Base-by-base conservation (phyloP, 2,329 filamentous ascomycete species). In the Chaetomiaceae sp. region DNA sequence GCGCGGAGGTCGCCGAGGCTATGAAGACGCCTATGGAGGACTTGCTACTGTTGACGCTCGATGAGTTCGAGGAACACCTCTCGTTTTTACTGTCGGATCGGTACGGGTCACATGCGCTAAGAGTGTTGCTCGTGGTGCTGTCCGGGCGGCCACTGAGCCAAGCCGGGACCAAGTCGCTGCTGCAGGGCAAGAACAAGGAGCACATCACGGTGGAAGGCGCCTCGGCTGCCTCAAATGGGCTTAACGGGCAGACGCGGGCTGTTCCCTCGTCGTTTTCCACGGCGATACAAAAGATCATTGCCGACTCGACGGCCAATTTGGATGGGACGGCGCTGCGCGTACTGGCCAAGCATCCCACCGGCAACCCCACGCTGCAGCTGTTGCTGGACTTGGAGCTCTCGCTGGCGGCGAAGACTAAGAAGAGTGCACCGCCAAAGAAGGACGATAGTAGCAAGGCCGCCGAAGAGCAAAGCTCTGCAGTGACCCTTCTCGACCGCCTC, bases 131-230 rank as follows among this genome's bases (percentile, higher is more conserved):
- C 1, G 72, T 96, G 3, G 82, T 97, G 1, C 73, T 98, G 5
- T 87, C 91, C 0, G 93, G 93, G 6, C 78, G 87, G 49, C 83
- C 90, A 0, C 70, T 96, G 5, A 81, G 88, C 48, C 79, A 84
- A 47, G 68, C 76, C 0, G 76, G 82, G 0, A 81, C 77, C 19
- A 83, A 83, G 62, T 82, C 83, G 1, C 69, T 95, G n/a, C 68
- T 96, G 38, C 87, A 91, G 62, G 95, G 91, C 72, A 90, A 88
- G 66, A 90, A 83, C 68, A 97, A 97, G 67, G 90, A 97, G 66
- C 83, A 86, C 56, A 75, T 94, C 40, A 76, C 78, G 1, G 79
- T 85, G 2, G 71, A 77, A 4, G 75, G 76, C 35, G 70, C 69
- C 2, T 72, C 75, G 2, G 68, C 69, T 4, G 62, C 68, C 2